Conservation (phyloP, 1,284 basidiomycete genomes). For the Malassezia japonica region DNA sequence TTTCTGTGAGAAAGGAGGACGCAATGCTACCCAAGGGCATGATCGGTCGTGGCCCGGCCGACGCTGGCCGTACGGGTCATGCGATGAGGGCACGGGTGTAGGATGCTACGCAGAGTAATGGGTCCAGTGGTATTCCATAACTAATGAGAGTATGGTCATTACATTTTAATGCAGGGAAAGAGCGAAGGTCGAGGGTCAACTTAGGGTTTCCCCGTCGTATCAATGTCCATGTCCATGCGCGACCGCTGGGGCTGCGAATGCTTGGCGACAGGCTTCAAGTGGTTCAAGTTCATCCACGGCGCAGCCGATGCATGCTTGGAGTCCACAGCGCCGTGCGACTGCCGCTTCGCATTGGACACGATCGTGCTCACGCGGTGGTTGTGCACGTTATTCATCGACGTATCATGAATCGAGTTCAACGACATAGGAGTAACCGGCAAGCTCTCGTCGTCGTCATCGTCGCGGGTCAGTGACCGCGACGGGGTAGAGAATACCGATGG, state of each 20-base stretch:
- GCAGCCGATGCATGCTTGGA: background rate
- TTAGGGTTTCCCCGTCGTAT: background rate
- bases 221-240: conserved; percentile 9
- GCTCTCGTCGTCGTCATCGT: conserved; percentile 45
- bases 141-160: background rate
- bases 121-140: no score
- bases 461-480: conserved; percentile 37
- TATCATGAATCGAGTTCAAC: conserved; percentile 38
- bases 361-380: background rate
- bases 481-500: conserved; percentile 43
- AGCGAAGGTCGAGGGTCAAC: background rate
- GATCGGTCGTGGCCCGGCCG: no score
- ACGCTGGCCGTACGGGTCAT: no score
- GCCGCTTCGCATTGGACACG: background rate
- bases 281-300: background rate
- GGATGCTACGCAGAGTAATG: no score
- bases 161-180: background rate
- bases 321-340: background rate
- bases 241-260: background rate
- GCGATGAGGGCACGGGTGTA: no score
- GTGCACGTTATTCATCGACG: background rate
- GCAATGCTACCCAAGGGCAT: no score
- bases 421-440: conserved; percentile 46
- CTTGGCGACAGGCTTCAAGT: conserved; percentile 14
- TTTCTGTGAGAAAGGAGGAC: no score